Conservation (phyloP, 2,329 filamentous ascomycete genomes). For the Xylaria sp. region DNA sequence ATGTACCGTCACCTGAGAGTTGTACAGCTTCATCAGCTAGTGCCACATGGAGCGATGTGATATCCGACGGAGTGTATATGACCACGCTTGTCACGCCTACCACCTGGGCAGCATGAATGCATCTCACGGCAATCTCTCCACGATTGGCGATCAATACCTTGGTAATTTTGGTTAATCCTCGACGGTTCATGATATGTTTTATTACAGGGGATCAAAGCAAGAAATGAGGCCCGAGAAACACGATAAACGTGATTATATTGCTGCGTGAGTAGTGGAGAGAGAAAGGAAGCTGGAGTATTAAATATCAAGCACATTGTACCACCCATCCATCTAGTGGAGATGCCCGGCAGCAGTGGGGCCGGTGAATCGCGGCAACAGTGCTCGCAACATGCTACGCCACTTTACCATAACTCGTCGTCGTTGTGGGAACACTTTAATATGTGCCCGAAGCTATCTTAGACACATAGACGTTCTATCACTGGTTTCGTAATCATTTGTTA, state of each 20-base stretch:
- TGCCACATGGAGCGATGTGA: conserved; percentile 17
- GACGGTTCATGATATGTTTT: not conserved
- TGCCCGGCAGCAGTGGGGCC: conserved; percentile 4
- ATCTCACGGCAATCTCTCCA: conserved; percentile 45
- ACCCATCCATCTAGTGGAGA: not conserved
- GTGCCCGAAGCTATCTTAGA: too few relatives aligned
- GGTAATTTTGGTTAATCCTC: not conserved
- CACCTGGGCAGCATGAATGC: conserved; percentile 54
- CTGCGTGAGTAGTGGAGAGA: not conserved
- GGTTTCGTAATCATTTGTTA: not conserved
- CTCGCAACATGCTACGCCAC: too few relatives aligned
- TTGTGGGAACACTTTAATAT: too few relatives aligned
- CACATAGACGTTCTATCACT: too few relatives aligned
- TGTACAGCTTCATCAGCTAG: conserved; percentile 23
- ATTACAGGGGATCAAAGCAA: not conserved
- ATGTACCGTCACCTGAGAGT: conserved; percentile 5
- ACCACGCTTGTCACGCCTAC: conserved; percentile 39
- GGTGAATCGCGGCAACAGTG: not conserved
- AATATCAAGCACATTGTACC: conserved; percentile 4
- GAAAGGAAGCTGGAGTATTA: not conserved
- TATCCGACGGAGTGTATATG: conserved; percentile 16
- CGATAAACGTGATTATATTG: not conserved
- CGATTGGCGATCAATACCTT: conserved; percentile 43
- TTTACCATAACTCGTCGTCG: too few relatives aligned
- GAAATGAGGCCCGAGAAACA: not conserved